Conservation (phyloP, 1,284 basidiomycete genomes). For the Boletus putidus region DNA sequence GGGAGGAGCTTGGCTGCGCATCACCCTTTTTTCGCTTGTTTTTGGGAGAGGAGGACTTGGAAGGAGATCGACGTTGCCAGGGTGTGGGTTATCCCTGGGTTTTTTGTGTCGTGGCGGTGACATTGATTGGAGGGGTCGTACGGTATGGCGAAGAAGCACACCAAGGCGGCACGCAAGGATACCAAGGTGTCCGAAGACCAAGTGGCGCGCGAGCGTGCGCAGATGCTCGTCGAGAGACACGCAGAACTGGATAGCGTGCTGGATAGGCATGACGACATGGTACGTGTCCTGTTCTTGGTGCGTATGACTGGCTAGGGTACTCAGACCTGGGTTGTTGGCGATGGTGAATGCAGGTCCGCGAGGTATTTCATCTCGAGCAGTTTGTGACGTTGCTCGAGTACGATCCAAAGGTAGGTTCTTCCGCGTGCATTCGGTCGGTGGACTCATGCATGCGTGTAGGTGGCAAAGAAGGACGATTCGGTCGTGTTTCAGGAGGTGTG, state of each 20-base stretch:
- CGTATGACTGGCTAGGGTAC: background rate
- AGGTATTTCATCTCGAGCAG: conserved; percentile 82
- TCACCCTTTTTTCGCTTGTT: background rate
- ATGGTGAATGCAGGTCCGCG: conserved; percentile 57
- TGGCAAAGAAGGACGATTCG: conserved; percentile 72
- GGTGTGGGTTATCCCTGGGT: conserved; percentile 2
- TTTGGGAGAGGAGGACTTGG: background rate
- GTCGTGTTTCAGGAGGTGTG: conserved; percentile 71
- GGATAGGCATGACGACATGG: conserved; percentile 73
- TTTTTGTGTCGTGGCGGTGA: conserved; percentile 10
- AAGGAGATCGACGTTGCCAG: background rate
- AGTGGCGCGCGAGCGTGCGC: conserved; percentile 42
- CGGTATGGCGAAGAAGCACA: conserved; percentile 25
- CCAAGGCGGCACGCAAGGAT: background rate
- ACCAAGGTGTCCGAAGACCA: conserved; percentile 28
- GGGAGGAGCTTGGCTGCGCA: background rate
- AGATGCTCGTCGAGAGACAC: conserved; percentile 59
- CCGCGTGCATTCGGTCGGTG: background rate
- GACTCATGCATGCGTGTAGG: conserved; percentile 43
- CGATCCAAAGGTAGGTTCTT: conserved; percentile 62
- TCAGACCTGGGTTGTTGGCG: background rate
- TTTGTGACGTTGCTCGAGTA: conserved; percentile 74
- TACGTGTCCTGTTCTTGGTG: conserved; percentile 41
- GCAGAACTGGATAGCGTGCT: conserved; percentile 57
- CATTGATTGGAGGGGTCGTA: conserved; percentile 2